Percentiles rank a stretch among this genome's conserved stretches.
These are phyloP conservation scores for Intubia oerlemansii DNA, from an alignment of 2,329 filamentous ascomycete genomes.

Conservation along the genomic window DNA sequence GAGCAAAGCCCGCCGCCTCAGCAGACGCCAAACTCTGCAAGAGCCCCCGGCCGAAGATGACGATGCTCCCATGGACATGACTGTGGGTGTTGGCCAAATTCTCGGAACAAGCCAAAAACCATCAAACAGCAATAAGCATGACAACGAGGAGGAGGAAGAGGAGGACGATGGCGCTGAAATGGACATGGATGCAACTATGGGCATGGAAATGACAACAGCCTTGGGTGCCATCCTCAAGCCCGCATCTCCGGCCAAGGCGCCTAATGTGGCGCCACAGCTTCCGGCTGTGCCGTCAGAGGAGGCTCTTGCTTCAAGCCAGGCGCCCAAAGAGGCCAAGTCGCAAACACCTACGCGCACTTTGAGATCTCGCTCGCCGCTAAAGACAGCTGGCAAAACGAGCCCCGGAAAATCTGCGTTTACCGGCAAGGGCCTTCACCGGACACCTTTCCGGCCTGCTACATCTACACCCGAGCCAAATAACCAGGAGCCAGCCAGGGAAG, in stretches of 20 bases:
- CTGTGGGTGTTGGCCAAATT: conserved; percentile 33
- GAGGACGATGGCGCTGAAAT: conserved; percentile 12
- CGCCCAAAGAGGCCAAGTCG: no score
- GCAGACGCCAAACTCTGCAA: conserved; percentile 8
- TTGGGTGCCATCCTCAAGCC: conserved; percentile 38
- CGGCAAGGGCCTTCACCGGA: conserved; percentile 26
- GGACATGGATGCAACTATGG: conserved; percentile 25
- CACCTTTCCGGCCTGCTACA: conserved; percentile 17
- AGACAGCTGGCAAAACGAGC: conserved; percentile 21
- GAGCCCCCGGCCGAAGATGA: conserved; percentile 8
- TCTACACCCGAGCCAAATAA: no score
- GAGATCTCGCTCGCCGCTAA: conserved; percentile 1
- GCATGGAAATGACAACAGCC: conserved; percentile 47
- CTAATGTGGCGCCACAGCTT: no score
- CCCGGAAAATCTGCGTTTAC: conserved; percentile 32
- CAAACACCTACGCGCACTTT: no score
- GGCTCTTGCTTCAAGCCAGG: no score
- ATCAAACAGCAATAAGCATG: conserved; percentile 11
- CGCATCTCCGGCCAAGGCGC: no score
- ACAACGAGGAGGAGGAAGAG: conserved; percentile 12
- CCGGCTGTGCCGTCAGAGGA: no score
- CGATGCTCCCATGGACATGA: conserved; percentile 35
- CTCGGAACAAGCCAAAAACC: conserved; percentile 15
- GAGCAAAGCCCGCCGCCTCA: conserved; percentile 6
- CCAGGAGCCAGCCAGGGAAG: no score